These are phyloP conservation scores for Zymoseptoria passerinii DNA, from an alignment of 2,329 filamentous ascomycete genomes.

Conservation along the genomic window DNA sequence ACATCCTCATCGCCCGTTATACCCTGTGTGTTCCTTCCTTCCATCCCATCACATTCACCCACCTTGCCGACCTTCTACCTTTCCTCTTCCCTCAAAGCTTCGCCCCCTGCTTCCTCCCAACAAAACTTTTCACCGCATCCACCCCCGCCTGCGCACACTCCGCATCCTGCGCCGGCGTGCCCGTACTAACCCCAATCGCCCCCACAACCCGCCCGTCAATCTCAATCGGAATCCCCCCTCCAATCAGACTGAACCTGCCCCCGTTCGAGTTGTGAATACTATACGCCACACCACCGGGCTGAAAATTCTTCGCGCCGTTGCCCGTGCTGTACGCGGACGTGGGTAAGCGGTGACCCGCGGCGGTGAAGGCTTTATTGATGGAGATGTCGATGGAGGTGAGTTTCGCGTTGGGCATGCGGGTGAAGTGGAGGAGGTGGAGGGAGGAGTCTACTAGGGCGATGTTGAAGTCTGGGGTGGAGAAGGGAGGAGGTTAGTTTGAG, in stretches of 20 bases:
- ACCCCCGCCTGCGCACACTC: conserved; percentile 46
- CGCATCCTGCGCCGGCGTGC: conserved; percentile 47
- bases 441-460: conserved; percentile 42
- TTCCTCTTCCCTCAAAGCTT: conserved; percentile 32
- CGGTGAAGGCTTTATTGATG: conserved; percentile 55
- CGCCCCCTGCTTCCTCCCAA: conserved; percentile 29
- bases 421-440: conserved; percentile 41
- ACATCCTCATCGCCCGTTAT: no score
- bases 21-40: no score
- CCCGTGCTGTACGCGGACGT: conserved; percentile 42
- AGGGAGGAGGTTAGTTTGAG: neutral
- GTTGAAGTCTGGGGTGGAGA: conserved; percentile 42
- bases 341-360: conserved; percentile 45
- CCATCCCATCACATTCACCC: no score
- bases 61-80: no score
- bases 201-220: conserved; percentile 45
- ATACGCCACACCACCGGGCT: conserved; percentile 46
- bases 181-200: conserved; percentile 48
- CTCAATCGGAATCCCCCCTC: conserved; percentile 45
- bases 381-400: conserved; percentile 52
- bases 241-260: conserved; percentile 47
- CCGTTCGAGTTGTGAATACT: conserved; percentile 47
- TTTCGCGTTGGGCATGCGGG: conserved; percentile 42
- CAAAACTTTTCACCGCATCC: conserved; percentile 37
- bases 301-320: conserved; percentile 36